A percentile compares a stretch with the other conserved stretches of the same genome.
Evolutionary conservation across 2,329 filamentous ascomycete genomes (phyloP).

Genomic region (Microdochium trichocladiopsis): DNA sequence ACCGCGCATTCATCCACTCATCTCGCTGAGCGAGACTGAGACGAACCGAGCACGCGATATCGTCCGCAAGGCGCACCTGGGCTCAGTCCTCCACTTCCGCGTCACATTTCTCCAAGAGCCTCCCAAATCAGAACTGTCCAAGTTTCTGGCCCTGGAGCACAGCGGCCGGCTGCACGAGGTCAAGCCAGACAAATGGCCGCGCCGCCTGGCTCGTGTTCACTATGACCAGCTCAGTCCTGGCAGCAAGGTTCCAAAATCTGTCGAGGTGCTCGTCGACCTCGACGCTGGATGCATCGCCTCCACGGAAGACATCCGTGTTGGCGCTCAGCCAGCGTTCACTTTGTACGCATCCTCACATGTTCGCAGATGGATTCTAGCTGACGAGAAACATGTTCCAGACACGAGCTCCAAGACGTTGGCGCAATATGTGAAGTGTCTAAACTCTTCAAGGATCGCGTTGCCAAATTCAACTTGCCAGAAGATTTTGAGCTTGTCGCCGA

Average conservation of each 20-base stretch:
- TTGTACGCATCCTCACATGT: not conserved
- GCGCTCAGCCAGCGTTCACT: not conserved
- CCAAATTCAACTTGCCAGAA: conserved; percentile 31
- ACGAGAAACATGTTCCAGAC: conserved; percentile 8
- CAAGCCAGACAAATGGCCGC: conserved; percentile 27
- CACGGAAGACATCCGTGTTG: not conserved
- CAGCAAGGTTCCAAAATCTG: conserved; percentile 11
- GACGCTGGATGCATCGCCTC: conserved; percentile 5
- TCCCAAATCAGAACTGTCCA: conserved; percentile 47
- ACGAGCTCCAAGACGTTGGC: conserved; percentile 26
- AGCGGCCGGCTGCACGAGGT: conserved; percentile 33
- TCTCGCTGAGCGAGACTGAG: conserved; percentile 40
- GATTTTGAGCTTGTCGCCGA: conserved; percentile 39
- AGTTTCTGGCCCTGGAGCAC: conserved; percentile 57
- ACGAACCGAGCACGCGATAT: conserved; percentile 39
- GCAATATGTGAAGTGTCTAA: conserved; percentile 18
- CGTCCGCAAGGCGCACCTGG: conserved; percentile 20
- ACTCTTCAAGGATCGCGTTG: conserved; percentile 21
- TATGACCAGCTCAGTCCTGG: conserved; percentile 18
- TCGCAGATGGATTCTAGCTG: not conserved
- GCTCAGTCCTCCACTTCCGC: conserved; percentile 36
- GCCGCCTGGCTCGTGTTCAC: conserved; percentile 33
- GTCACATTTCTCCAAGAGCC: conserved; percentile 58
- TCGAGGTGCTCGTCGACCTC: conserved; percentile 23
- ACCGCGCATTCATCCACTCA: conserved; percentile 32